Evolutionary conservation across 495 filamentous ascomycete genomes (phyloP).

Genomic region (Glonium stellatum): DNA sequence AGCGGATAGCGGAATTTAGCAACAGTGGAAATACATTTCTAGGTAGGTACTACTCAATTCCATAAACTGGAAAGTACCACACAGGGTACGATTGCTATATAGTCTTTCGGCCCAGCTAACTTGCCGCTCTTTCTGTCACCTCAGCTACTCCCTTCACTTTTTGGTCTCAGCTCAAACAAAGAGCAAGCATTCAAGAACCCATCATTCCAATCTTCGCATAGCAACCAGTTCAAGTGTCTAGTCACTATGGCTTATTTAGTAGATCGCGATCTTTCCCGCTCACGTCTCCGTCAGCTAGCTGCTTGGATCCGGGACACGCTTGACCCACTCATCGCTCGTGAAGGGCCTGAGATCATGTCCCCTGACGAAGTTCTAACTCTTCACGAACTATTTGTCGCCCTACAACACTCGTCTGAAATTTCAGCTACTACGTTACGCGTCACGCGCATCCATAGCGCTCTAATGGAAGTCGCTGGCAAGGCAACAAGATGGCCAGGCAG

Average conservation of each 20-base stretch:
- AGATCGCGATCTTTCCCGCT: constrained; percentile 9
- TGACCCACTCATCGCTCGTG: constrained; percentile 34
- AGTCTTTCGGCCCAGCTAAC: no score
- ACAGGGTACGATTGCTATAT: no score
- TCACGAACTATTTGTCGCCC: constrained; percentile 31
- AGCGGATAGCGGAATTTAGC: no score
- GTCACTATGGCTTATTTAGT: not conserved
- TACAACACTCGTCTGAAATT: constrained; percentile 20
- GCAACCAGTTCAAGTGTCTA: not conserved
- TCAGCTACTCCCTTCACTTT: no score
- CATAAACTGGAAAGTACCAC: no score
- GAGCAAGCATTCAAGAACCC: no score
- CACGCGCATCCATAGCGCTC: constrained; percentile 35
- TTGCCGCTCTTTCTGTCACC: no score
- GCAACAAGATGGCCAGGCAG: constrained; percentile 36
- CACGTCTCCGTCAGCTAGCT: constrained; percentile 12
- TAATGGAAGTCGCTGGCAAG: constrained; percentile 30
- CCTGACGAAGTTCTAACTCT: constrained; percentile 34
- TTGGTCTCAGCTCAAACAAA: no score
- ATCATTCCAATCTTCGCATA: no score
- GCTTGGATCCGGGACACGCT: constrained; percentile 38
- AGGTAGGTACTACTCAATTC: no score
- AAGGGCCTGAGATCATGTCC: constrained; percentile 32
- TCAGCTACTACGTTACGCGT: constrained; percentile 24
- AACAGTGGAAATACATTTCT: no score